Conservation (phyloP, 2,329 filamentous ascomycete genomes). For the Pseudocercospora cruenta region DNA sequence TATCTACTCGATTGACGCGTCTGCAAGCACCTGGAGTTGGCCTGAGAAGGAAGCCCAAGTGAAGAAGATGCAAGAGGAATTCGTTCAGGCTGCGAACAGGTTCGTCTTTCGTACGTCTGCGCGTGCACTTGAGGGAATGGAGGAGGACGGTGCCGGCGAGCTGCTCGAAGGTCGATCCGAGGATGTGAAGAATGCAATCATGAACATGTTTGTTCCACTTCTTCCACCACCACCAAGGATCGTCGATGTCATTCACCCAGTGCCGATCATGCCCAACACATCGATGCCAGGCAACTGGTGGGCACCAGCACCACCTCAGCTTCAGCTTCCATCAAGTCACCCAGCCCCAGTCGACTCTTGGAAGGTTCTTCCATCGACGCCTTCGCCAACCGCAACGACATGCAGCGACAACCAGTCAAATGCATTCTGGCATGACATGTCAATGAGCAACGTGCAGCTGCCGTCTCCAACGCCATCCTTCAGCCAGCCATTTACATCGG, state of each 20-base stretch:
- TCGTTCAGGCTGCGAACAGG: slow-evolving; percentile 94
- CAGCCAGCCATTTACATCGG: slow-evolving; percentile 72
- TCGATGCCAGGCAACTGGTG: slow-evolving; percentile 72
- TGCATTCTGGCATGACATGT: slow-evolving; percentile 79
- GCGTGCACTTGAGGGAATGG: slow-evolving; percentile 87
- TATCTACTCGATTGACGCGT: slow-evolving; percentile 86
- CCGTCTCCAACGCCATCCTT: slow-evolving; percentile 79
- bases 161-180: slow-evolving; percentile 88
- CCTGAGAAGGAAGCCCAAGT: slow-evolving; percentile 93
- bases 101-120: slow-evolving; percentile 92
- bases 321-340: slow-evolving; percentile 63
- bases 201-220: slow-evolving; percentile 80
- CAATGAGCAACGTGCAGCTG: slow-evolving; percentile 70
- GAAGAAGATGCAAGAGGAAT: slow-evolving; percentile 97
- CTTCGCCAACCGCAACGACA: slow-evolving; percentile 69
- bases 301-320: slow-evolving; percentile 62
- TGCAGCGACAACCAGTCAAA: slow-evolving; percentile 71
- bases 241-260: slow-evolving; percentile 85
- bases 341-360: slow-evolving; percentile 79
- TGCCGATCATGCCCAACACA: slow-evolving; percentile 80
- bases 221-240: slow-evolving; percentile 86
- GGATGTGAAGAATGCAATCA: slow-evolving; percentile 86
- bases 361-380: slow-evolving; percentile 88
- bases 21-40: slow-evolving; percentile 90
- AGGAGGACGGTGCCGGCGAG: slow-evolving; percentile 95